Conservation (phyloP, 805 yeast species). For the Myxozyma udenii region DNA sequence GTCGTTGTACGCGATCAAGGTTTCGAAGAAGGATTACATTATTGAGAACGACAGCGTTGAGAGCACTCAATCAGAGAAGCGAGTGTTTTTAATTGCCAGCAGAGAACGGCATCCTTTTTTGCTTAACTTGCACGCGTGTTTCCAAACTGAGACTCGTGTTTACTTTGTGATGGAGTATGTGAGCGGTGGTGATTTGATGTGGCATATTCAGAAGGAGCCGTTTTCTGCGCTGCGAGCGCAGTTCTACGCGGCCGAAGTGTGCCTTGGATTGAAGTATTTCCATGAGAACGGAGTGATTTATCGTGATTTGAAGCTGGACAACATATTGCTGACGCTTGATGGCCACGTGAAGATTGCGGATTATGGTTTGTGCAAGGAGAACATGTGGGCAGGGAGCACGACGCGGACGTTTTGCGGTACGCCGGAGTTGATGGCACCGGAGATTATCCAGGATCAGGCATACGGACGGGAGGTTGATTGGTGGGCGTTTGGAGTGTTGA, state of each 20-base stretch:
- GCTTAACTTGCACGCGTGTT: constrained; percentile 86
- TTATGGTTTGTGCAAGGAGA: constrained; percentile 95
- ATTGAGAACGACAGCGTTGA: constrained; percentile 95
- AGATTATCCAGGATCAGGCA: constrained; percentile 85
- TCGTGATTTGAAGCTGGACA: constrained; percentile 93
- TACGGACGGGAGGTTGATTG: constrained; percentile 95
- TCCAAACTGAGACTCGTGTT: constrained; percentile 95
- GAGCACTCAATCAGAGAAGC: constrained; percentile 88
- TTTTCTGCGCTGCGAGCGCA: constrained; percentile 90
- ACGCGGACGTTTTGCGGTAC: constrained; percentile 98
- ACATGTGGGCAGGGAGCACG: constrained; percentile 78
- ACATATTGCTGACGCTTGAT: constrained; percentile 78
- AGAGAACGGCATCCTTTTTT: constrained; percentile 89
- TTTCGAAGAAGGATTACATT: constrained; percentile 90
- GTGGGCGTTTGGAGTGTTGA: constrained; percentile 99
- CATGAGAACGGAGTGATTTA: constrained; percentile 95
- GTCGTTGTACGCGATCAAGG: constrained; percentile 90
- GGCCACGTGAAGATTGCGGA: constrained; percentile 98
- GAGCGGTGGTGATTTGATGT: constrained; percentile 98
- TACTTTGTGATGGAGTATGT: constrained; percentile 98
- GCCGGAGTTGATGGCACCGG: constrained; percentile 99
- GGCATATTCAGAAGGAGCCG: constrained; percentile 94
- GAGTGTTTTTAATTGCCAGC: constrained; percentile 81
- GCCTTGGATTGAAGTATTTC: constrained; percentile 84
- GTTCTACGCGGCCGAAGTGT: constrained; percentile 95